A percentile compares a stretch with the other conserved stretches of the same genome.
These are phyloP conservation scores for Phytophthora macrochlamydospora DNA, from an alignment of 352 stramenopile species.

Conservation along the genomic window DNA sequence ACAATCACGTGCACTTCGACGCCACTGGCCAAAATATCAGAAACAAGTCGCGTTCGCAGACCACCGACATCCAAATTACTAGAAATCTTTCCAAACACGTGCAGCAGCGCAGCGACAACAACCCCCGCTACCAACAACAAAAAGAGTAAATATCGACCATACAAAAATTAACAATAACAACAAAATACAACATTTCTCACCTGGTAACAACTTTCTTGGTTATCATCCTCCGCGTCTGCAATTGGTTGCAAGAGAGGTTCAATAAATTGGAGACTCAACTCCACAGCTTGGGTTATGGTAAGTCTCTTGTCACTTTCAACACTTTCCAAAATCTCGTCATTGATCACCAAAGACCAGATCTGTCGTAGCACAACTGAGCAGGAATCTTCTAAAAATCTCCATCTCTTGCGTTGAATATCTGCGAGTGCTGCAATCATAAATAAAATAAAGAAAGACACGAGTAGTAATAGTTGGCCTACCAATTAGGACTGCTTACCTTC, in stretches of 20 bases:
- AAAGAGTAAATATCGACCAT: background rate
- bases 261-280: constrained; percentile 35
- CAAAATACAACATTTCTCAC: background rate
- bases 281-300: constrained; percentile 16
- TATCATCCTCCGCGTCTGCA: constrained; percentile 15
- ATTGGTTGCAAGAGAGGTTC: constrained; percentile 37
- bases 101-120: constrained; percentile 43
- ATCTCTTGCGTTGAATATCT: constrained; percentile 67
- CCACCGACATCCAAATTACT: background rate
- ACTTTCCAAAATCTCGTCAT: constrained; percentile 10
- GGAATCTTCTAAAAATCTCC: constrained; percentile 70
- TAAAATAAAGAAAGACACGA: background rate
- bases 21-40: constrained; percentile 32
- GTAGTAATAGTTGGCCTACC: no score
- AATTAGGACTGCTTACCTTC: constrained; percentile 22
- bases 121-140: constrained; percentile 24
- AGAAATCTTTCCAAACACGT: constrained; percentile 36
- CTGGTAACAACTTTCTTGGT: constrained; percentile 24
- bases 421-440: constrained; percentile 39
- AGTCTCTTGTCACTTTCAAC: constrained; percentile 1
- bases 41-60: constrained; percentile 29
- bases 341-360: constrained; percentile 14
- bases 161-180: background rate
- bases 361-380: constrained; percentile 54
- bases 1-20: constrained; percentile 49